Evolutionary conservation across 1,139 yeast genomes (phyloP).

Genomic region (Magnusiomyces paraingens): DNA sequence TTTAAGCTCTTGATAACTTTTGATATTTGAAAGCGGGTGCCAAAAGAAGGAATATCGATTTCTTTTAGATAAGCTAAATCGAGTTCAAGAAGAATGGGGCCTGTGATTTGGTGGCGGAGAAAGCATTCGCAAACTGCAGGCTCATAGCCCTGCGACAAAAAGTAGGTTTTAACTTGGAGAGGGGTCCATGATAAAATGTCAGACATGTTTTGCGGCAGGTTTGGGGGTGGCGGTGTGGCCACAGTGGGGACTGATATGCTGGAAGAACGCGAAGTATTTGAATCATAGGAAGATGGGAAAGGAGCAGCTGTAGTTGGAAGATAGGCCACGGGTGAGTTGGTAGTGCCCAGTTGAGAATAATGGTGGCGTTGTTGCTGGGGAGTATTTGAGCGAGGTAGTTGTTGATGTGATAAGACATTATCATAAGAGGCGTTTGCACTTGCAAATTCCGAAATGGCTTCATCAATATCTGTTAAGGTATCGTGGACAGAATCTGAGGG

Average conservation of each 20-base stretch:
- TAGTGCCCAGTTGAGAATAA: slow-evolving; percentile 4
- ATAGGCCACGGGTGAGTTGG: not conserved
- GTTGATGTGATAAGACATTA: slow-evolving; percentile 22
- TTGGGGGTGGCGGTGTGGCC: slow-evolving; percentile 4
- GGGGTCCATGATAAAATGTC: slow-evolving; percentile 63
- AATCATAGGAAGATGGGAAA: not conserved
- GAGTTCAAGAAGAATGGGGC: slow-evolving; percentile 74
- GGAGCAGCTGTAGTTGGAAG: not conserved
- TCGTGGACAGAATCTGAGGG: slow-evolving; percentile 40
- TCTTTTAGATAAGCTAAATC: slow-evolving; percentile 85
- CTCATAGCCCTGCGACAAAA: slow-evolving; percentile 69
- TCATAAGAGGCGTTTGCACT: slow-evolving; percentile 11
- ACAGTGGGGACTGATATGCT: not conserved
- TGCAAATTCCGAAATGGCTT: slow-evolving; percentile 64
- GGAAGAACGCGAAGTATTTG: not conserved
- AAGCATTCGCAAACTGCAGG: slow-evolving; percentile 67
- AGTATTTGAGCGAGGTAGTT: slow-evolving; percentile 11
- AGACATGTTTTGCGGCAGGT: slow-evolving; percentile 9
- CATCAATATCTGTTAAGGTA: slow-evolving; percentile 77
- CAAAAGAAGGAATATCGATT: slow-evolving; percentile 85
- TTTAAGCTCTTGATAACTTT: slow-evolving; percentile 74
- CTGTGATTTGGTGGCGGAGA: slow-evolving; percentile 81
- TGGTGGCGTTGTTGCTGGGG: slow-evolving; percentile 6
- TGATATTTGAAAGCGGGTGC: slow-evolving; percentile 86
- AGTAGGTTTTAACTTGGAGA: slow-evolving; percentile 72